Percentiles rank a stretch among this genome's conserved stretches.
Conservation (phyloP, 192 early-diverging fungal genomes). For the Linnemannia schmuckeri region DNA sequence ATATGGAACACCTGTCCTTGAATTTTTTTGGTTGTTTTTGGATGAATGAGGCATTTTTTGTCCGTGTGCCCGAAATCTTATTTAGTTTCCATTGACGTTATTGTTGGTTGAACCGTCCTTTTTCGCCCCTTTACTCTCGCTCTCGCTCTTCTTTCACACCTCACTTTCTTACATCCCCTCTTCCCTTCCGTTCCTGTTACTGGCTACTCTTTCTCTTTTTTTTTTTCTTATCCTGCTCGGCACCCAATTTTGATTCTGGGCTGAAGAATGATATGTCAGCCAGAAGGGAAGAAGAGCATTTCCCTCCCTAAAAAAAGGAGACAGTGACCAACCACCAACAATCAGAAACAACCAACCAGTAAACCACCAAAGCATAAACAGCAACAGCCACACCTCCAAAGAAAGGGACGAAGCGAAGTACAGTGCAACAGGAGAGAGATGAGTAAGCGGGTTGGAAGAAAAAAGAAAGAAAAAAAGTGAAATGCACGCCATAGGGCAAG, state of each 20-base stretch:
- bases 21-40: neutral
- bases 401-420: neutral
- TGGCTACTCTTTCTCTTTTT: neutral
- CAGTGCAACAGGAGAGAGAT: neutral
- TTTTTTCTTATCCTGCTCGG: neutral
- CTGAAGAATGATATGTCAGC: neutral
- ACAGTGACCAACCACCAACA: neutral
- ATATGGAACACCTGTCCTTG: neutral
- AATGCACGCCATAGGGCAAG: neutral
- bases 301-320: neutral
- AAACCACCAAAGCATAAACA: neutral
- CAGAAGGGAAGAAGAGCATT: neutral
- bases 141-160: no score
- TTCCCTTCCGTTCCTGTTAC: neutral
- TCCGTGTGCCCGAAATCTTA: neutral
- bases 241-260: neutral
- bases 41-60: conserved; percentile 1
- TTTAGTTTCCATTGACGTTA: neutral
- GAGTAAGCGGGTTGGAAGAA: neutral
- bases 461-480: neutral
- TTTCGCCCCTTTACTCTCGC: neutral
- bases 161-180: neutral
- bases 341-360: neutral
- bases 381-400: neutral
- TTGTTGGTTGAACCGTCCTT: neutral